Evolutionary conservation across 345 rosid species (phyloP).

Genomic region (Eucalyptus urophylla): DNA sequence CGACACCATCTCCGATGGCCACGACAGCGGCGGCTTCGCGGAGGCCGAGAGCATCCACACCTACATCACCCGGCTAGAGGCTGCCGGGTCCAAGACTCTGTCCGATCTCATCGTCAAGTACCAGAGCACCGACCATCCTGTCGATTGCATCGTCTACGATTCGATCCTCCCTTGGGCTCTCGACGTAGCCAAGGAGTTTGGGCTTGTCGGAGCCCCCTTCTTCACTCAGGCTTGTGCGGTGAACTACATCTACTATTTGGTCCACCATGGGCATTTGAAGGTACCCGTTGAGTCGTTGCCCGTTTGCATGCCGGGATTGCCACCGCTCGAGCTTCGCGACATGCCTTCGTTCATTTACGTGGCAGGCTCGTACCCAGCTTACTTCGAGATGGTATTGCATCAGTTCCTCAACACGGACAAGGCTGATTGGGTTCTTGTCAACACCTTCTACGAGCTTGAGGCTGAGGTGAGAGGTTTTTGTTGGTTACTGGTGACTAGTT

Average conservation of each 20-base stretch:
- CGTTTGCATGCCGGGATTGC: slow-evolving; percentile 11
- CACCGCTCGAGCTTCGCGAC: slow-evolving; percentile 34
- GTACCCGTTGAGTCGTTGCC: slow-evolving; percentile 16
- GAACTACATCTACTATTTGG: slow-evolving; percentile 38
- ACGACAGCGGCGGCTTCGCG: slow-evolving; percentile 8
- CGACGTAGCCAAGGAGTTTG: slow-evolving; percentile 45
- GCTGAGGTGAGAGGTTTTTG: slow-evolving; percentile 8
- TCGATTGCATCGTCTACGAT: slow-evolving; percentile 48
- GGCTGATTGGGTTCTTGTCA: slow-evolving; percentile 35
- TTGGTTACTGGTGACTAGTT: background rate
- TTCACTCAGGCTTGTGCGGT: slow-evolving; percentile 64
- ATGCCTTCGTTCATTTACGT: slow-evolving; percentile 43
- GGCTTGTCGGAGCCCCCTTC: slow-evolving; percentile 40
- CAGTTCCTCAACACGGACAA: slow-evolving; percentile 33
- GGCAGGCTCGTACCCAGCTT: slow-evolving; percentile 32
- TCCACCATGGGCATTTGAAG: slow-evolving; percentile 16
- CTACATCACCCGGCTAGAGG: slow-evolving; percentile 20
- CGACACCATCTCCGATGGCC: slow-evolving; percentile 30
- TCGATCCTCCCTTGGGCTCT: slow-evolving; percentile 54
- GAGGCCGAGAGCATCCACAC: slow-evolving; percentile 5
- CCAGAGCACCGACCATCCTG: slow-evolving; percentile 9
- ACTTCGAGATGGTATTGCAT: slow-evolving; percentile 33
- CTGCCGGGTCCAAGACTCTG: slow-evolving; percentile 31
- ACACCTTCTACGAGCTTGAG: slow-evolving; percentile 34
- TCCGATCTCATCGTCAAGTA: slow-evolving; percentile 26